Evolutionary conservation across 768 basidiomycete species (phyloP), one percentile per base, ranked within the genome.

Genomic region (Termitomyces titanicus): DNA sequence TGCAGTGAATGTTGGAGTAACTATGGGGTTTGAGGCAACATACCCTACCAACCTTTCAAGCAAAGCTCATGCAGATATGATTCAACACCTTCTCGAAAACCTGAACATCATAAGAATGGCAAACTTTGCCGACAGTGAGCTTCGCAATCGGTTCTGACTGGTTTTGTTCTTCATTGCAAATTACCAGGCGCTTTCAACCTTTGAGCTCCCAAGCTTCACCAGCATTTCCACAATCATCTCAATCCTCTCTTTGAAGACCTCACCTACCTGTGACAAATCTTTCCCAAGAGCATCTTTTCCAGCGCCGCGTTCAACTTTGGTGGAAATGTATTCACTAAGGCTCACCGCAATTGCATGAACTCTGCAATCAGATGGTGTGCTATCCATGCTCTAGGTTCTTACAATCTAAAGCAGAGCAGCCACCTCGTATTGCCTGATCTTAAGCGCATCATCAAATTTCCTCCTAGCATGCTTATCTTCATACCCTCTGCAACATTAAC

Each of bases 241-340:
- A 31, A 24, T 12, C 18, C 24, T 27, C 40, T 55, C 13, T 49
- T 55, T 20, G n/a, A 44, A 24, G 13, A 31, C 6, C 20, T 43
- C 4, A 40, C 47, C 1, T 39, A 55, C 24, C 40, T 55, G 17
- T 7, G 22, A 10, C 20, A 12, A 7, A 48, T 55, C 34, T 55
- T 55, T 37, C 22, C 39, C 5, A 33, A 24, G 18, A 37, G 54
- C 24, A 18, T 49, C 24, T 57, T 53, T 22, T 43, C 53, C 43
- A 38, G 48, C 13, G 42, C 48, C 9, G 47, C 64, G 0, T 70
- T 74, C 60, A 74, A 76, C 49, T 63, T 73, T n/a, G n/a, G n/a
- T n/a, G n/a, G n/a, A n/a, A n/a, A n/a, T n/a, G n/a, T n/a, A n/a
- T n/a, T n/a, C n/a, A n/a, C n/a, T n/a, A n/a, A 31, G n/a, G n/a